Evolutionary conservation across 495 filamentous ascomycete genomes (phyloP).

Genomic region (Cercophora newfieldiana): DNA sequence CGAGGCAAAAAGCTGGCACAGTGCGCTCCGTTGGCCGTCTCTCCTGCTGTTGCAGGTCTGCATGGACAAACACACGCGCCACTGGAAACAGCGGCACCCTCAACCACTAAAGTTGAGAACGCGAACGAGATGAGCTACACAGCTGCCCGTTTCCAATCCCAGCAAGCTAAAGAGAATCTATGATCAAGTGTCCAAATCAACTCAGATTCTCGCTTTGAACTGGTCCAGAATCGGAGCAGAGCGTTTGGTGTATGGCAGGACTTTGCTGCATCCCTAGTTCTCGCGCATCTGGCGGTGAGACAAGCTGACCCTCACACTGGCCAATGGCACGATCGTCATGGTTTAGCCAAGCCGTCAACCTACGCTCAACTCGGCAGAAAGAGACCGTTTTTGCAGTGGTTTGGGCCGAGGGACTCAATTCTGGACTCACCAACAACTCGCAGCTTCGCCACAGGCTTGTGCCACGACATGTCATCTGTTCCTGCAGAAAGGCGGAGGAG

Average conservation of each 20-base stretch:
- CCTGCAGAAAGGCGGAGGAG: slow-evolving; percentile 24
- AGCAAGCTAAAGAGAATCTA: no score
- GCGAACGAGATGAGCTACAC: not conserved
- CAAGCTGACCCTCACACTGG: not conserved
- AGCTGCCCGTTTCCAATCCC: no score
- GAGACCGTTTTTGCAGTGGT: not conserved
- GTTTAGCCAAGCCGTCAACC: not conserved
- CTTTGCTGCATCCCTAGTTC: not conserved
- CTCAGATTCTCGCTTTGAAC: not conserved
- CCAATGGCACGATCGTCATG: not conserved
- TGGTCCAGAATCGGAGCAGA: no score
- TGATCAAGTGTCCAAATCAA: no score
- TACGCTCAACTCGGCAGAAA: not conserved
- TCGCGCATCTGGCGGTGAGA: slow-evolving; percentile 6
- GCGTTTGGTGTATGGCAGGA: not conserved
- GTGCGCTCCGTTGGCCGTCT: not conserved
- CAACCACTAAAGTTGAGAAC: not conserved
- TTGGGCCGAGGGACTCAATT: not conserved
- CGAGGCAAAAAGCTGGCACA: slow-evolving; percentile 4
- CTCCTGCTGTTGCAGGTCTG: slow-evolving; percentile 1
- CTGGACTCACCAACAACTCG: not conserved
- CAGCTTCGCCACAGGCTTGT: slow-evolving; percentile 28
- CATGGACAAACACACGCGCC: not conserved
- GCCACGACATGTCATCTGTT: slow-evolving; percentile 25
- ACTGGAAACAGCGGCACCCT: not conserved